These are phyloP conservation scores for Saprolegnia diclina DNA, from an alignment of 352 stramenopile genomes.

Conservation along the genomic window DNA sequence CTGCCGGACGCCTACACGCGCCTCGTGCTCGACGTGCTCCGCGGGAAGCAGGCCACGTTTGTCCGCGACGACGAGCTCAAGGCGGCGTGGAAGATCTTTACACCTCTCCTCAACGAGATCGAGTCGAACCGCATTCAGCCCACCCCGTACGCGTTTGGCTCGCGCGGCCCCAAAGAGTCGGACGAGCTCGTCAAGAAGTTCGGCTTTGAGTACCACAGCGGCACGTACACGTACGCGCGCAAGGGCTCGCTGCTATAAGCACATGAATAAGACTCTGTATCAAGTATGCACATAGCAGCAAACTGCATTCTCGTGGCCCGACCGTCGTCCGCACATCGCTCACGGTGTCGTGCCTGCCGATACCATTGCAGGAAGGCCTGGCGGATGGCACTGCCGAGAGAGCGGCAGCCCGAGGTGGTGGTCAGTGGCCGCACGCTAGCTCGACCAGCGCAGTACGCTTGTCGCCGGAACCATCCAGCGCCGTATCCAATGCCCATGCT, in stretches of 20 bases:
- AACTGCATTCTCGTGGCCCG: neutral
- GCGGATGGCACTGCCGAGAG: neutral
- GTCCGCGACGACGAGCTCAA: constrained; percentile 96
- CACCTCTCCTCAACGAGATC: constrained; percentile 95
- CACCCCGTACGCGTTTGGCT: constrained; percentile 91
- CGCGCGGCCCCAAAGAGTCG: constrained; percentile 87
- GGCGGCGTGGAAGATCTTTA: constrained; percentile 97
- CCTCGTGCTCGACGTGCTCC: constrained; percentile 96
- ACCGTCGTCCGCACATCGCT: neutral
- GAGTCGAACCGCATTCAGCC: constrained; percentile 88
- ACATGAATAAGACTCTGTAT: too few relatives aligned
- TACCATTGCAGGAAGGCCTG: neutral
- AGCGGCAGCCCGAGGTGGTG: neutral
- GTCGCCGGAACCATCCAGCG: too few relatives aligned
- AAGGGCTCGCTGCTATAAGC: constrained; percentile 12
- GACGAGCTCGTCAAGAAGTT: constrained; percentile 67
- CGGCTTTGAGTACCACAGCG: constrained; percentile 74
- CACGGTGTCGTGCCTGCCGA: neutral
- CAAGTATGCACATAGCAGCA: neutral
- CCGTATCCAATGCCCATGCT: too few relatives aligned
- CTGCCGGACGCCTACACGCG: constrained; percentile 97
- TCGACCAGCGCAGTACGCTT: too few relatives aligned
- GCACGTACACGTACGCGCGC: constrained; percentile 50
- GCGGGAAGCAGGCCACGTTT: constrained; percentile 94
- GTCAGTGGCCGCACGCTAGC: neutral